Conservation (phyloP, 768 basidiomycete species). For the Mycena rosella region DNA sequence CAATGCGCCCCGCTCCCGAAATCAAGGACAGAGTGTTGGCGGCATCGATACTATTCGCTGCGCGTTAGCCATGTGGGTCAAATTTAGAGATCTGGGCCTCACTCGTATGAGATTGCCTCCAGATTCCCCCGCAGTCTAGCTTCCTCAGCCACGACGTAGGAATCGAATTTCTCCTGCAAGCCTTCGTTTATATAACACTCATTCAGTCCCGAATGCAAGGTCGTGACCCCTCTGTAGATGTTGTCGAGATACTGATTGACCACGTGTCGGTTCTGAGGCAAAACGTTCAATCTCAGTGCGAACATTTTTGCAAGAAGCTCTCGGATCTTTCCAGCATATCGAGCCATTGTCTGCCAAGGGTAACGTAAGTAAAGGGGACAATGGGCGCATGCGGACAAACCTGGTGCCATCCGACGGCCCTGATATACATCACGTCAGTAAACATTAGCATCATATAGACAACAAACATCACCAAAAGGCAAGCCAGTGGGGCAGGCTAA, state of each 20-base stretch:
- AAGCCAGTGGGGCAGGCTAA: conserved; percentile 27
- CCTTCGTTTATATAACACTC: conserved; percentile 37
- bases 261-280: conserved; percentile 25
- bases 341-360: conserved; percentile 24
- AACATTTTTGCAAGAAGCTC: conserved; percentile 37
- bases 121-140: conserved; percentile 43
- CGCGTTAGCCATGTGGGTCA: no score
- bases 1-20: conserved; percentile 49
- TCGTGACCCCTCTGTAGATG: conserved; percentile 32
- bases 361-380: neutral
- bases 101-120: conserved; percentile 45
- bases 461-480: conserved; percentile 47
- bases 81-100: no score
- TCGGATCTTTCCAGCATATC: conserved; percentile 32
- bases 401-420: conserved; percentile 26
- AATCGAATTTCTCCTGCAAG: conserved; percentile 41
- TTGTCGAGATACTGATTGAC: conserved; percentile 36
- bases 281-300: conserved; percentile 26
- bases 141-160: conserved; percentile 43
- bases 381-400: conserved; percentile 6
- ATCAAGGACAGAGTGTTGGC: conserved; percentile 44
- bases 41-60: no score
- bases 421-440: no score
- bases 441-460: no score
- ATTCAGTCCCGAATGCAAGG: conserved; percentile 37